A percentile compares a stretch with the other conserved stretches of the same genome.
These are phyloP conservation scores for Podospora bellae-mahoneyi DNA, from an alignment of 495 filamentous ascomycete species.

Conservation along the genomic window DNA sequence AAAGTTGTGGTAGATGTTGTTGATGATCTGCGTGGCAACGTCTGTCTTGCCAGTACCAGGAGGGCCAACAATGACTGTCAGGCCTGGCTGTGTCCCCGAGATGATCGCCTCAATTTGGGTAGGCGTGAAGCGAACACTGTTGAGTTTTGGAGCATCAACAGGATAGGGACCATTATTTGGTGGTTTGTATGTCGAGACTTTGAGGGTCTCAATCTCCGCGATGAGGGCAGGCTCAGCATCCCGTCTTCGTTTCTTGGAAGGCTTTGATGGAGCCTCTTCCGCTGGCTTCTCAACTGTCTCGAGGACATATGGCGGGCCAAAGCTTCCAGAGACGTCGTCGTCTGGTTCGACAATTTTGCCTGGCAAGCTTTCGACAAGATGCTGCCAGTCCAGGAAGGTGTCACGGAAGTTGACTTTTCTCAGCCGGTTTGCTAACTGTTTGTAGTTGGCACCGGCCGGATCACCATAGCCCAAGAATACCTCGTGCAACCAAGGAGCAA, in stretches of 20 bases:
- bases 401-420: slow-evolving; percentile 83
- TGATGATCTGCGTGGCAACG: slow-evolving; percentile 97
- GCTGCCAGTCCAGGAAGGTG: slow-evolving; percentile 93
- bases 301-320: slow-evolving; percentile 83
- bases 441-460: slow-evolving; percentile 81
- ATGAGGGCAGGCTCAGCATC: slow-evolving; percentile 62
- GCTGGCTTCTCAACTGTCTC: slow-evolving; percentile 54
- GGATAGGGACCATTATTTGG: slow-evolving; percentile 90
- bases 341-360: slow-evolving; percentile 78
- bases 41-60: slow-evolving; percentile 98
- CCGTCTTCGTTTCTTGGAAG: slow-evolving; percentile 78
- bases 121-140: slow-evolving; percentile 83
- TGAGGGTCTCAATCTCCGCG: slow-evolving; percentile 59
- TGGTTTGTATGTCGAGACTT: slow-evolving; percentile 88
- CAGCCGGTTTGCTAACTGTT: slow-evolving; percentile 72
- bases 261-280: slow-evolving; percentile 42
- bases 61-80: slow-evolving; percentile 92
- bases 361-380: slow-evolving; percentile 82
- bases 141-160: slow-evolving; percentile 78
- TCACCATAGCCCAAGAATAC: slow-evolving; percentile 97
- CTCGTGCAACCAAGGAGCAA: slow-evolving; percentile 91
- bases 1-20: slow-evolving; percentile 98
- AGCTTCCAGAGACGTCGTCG: slow-evolving; percentile 65
- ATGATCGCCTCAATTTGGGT: slow-evolving; percentile 88
- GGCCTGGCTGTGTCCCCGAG: slow-evolving; percentile 89